Evolutionary conservation across 257 asterid genomes (phyloP).

Genomic region (Mitragyna speciosa): DNA sequence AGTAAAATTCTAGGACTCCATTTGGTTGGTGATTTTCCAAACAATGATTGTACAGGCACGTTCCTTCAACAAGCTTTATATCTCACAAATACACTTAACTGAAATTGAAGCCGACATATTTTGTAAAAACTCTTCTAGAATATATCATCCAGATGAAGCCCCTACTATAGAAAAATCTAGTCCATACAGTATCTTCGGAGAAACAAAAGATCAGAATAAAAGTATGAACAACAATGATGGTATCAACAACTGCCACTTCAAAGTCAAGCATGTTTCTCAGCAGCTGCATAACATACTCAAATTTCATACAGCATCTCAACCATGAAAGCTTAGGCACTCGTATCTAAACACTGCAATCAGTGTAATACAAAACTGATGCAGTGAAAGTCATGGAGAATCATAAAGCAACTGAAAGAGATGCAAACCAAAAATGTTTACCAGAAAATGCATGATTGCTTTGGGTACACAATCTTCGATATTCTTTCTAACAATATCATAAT

Average conservation of each 20-base stretch:
- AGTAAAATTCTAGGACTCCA: background rate
- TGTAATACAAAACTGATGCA: background rate
- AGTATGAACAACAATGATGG: background rate
- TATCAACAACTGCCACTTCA: background rate
- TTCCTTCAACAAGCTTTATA: too few species aligned
- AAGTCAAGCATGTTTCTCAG: background rate
- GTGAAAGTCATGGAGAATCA: background rate
- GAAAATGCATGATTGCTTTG: conserved; percentile 91
- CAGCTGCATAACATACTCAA: background rate
- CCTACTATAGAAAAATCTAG: background rate
- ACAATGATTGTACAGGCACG: too few species aligned
- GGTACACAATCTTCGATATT: conserved; percentile 76
- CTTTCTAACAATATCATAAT: conserved; percentile 84
- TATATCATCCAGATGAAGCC: too few species aligned
- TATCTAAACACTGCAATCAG: background rate
- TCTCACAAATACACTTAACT: too few species aligned
- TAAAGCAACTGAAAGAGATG: background rate
- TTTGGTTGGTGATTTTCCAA: too few species aligned
- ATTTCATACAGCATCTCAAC: background rate
- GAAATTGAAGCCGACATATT: too few species aligned
- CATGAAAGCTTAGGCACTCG: background rate
- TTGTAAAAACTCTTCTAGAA: too few species aligned
- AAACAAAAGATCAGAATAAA: background rate
- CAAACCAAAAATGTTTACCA: conserved; percentile 47
- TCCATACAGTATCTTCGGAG: background rate